Evolutionary conservation across 2,329 filamentous ascomycete genomes (phyloP).

Genomic region (Ophiostoma sp.): DNA sequence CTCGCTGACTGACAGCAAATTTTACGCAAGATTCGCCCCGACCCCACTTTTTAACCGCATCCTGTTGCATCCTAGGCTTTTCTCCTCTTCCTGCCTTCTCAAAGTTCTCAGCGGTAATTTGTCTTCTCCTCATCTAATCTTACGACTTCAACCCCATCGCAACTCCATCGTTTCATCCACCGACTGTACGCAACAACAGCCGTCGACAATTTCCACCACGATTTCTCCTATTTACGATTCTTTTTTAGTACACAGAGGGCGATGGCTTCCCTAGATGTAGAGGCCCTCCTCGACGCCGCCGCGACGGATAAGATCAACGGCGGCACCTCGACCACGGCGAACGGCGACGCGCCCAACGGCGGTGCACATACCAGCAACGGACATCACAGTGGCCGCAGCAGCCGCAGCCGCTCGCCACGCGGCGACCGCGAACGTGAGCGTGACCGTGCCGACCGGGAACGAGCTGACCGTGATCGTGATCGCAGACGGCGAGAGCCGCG

Average conservation of each 20-base stretch:
- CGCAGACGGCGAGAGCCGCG: constrained; percentile 52
- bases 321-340: constrained; percentile 41
- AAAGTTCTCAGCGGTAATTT: background rate
- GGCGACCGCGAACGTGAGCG: constrained; percentile 44
- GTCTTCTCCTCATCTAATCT: background rate
- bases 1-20: constrained; percentile 6
- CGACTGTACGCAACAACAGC: background rate
- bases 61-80: background rate
- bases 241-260: constrained; percentile 16
- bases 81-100: background rate
- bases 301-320: constrained; percentile 55
- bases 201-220: background rate
- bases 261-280: constrained; percentile 77
- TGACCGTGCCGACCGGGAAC: constrained; percentile 39
- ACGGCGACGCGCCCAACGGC: constrained; percentile 1
- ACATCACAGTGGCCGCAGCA: constrained; percentile 27
- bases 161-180: background rate
- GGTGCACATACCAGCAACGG: constrained; percentile 37
- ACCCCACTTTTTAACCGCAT: constrained; percentile 9
- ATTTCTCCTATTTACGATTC: background rate
- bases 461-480: constrained; percentile 36
- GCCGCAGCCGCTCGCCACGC: constrained; percentile 42
- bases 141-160: background rate
- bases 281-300: constrained; percentile 85
- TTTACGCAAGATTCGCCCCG: constrained; percentile 12